phyloP scores from a whole-genome alignment of 1,139 yeast genomes.

The Yarrowia galli region DNA sequence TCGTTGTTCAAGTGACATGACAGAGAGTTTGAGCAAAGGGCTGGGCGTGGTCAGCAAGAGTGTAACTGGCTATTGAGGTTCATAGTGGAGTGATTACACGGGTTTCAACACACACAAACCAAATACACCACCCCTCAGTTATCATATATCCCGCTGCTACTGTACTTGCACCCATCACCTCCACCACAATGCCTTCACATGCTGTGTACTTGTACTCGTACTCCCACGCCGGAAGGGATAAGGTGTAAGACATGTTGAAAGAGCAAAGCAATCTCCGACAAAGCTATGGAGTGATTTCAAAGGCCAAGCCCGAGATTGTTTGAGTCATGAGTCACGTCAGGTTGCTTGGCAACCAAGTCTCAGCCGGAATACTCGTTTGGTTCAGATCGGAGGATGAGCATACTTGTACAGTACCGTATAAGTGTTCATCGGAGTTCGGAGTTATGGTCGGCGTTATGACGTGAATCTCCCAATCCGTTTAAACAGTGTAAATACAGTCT shows the following conservation, averaged over 20 bases:
- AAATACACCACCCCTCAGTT: too few relatives aligned
- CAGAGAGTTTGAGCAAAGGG: too few relatives aligned
- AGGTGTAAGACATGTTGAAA: conserved; percentile 12
- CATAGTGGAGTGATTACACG: too few relatives aligned
- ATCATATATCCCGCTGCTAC: too few relatives aligned
- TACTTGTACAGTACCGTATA: too few relatives aligned
- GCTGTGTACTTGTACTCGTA: not conserved
- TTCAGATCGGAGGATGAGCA: too few relatives aligned
- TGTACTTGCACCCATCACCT: not conserved
- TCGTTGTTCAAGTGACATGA: not conserved
- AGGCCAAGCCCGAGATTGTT: not conserved
- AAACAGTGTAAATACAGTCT: too few relatives aligned
- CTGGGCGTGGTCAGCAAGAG: too few relatives aligned
- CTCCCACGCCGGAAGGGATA: not conserved
- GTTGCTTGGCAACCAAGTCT: not conserved
- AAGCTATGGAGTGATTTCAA: not conserved
- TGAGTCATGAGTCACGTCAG: conserved; percentile 12
- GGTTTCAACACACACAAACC: too few relatives aligned
- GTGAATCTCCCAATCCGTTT: too few relatives aligned
- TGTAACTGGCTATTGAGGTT: too few relatives aligned
- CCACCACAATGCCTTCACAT: not conserved
- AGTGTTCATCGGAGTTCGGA: conserved; percentile 1
- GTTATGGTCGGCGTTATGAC: not conserved
- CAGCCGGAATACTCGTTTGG: not conserved
- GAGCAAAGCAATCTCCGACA: conserved; percentile 11